Evolutionary conservation across 805 yeast genomes (phyloP).

Genomic region (Danielia oregonensis): DNA sequence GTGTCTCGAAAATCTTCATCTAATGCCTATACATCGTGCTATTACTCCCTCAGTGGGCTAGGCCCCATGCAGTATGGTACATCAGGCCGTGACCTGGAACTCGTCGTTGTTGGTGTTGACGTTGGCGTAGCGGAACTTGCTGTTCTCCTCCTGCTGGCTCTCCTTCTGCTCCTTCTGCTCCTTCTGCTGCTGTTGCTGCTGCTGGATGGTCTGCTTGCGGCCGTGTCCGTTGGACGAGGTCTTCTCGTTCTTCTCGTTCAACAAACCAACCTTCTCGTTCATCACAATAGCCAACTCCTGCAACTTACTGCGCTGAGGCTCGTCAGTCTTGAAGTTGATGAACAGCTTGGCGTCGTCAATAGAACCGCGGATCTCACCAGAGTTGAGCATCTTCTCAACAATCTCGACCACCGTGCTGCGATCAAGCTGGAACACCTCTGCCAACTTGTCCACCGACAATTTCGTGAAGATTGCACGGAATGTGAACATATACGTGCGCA

Average conservation of each 20-base stretch:
- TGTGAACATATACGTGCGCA: constrained; percentile 87
- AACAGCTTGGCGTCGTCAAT: constrained; percentile 63
- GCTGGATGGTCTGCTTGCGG: constrained; percentile 36
- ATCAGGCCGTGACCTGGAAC: constrained; percentile 25
- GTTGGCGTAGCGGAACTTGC: constrained; percentile 42
- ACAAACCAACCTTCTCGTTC: constrained; percentile 73
- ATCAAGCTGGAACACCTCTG: constrained; percentile 62
- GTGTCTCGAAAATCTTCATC: too few relatives aligned
- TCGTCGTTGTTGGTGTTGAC: constrained; percentile 43
- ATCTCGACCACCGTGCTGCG: constrained; percentile 55
- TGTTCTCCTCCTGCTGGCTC: constrained; percentile 33
- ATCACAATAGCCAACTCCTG: constrained; percentile 84
- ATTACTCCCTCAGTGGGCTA: too few relatives aligned
- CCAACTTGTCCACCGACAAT: constrained; percentile 63
- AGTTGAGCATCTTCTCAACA: constrained; percentile 70
- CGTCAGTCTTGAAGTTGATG: constrained; percentile 61
- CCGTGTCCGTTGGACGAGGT: constrained; percentile 72
- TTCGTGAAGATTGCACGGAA: constrained; percentile 74
- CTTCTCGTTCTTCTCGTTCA: constrained; percentile 83
- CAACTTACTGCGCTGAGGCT: constrained; percentile 75
- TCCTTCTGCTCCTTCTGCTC: constrained; percentile 29
- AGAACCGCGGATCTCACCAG: constrained; percentile 72
- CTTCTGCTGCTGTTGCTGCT: constrained; percentile 34
- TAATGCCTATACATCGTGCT: too few relatives aligned
- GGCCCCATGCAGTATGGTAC: too few relatives aligned